phyloP scores from a whole-genome alignment of 345 rosid genomes.

The Syzygium aromaticum region DNA sequence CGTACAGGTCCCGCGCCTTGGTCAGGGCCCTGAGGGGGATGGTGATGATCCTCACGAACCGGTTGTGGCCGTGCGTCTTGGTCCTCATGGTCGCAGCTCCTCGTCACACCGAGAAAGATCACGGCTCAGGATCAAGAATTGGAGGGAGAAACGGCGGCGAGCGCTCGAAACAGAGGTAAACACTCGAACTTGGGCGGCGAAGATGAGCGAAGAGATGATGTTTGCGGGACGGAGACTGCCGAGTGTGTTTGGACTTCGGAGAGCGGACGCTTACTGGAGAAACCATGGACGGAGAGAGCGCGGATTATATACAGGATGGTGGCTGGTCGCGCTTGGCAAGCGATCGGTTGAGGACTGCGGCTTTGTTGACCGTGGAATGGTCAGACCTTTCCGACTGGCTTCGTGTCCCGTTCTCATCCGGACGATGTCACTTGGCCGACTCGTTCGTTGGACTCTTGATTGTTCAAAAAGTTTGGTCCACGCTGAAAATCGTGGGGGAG shows the following conservation, averaged over 20 bases:
- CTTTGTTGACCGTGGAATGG: neutral
- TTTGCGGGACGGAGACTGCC: neutral
- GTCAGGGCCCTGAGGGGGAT: conserved; percentile 26
- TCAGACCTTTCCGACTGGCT: neutral
- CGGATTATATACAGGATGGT: neutral
- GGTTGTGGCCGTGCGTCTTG: neutral
- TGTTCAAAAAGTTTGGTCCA: neutral
- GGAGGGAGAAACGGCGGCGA: neutral
- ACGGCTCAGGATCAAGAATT: neutral
- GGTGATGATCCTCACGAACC: neutral
- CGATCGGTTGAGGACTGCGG: neutral
- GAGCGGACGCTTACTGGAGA: neutral
- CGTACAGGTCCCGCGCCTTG: conserved; percentile 47
- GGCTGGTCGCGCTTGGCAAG: neutral
- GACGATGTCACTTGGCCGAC: neutral
- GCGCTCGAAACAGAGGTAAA: neutral
- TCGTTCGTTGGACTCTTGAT: neutral
- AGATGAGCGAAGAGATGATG: neutral
- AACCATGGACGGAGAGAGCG: neutral
- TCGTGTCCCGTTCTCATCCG: neutral
- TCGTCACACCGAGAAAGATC: neutral
- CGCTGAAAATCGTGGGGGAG: neutral
- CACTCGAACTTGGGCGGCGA: neutral
- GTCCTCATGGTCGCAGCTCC: neutral
- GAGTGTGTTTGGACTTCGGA: neutral